phyloP scores from a whole-genome alignment of 345 rosid species.

The Adansonia digitata region DNA sequence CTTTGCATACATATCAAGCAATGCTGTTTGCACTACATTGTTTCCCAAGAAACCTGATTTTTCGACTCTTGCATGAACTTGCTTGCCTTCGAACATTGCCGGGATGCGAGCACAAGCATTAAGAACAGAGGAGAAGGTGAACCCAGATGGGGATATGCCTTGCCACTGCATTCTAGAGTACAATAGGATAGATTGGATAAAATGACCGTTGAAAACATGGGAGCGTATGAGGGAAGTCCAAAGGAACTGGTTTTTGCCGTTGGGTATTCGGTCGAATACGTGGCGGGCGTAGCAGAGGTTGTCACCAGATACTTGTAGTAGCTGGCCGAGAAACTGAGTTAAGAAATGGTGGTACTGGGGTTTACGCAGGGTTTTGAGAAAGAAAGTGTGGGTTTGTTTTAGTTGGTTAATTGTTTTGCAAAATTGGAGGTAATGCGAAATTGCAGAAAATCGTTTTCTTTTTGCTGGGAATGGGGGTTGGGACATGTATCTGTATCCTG shows the following conservation, averaged over 20 bases:
- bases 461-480: not conserved
- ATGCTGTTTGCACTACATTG: constrained; percentile 40
- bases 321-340: constrained; percentile 17
- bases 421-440: constrained; percentile 11
- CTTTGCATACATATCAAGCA: constrained; percentile 46
- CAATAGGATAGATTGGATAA: constrained; percentile 23
- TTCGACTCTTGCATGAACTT: constrained; percentile 45
- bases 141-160: constrained; percentile 34
- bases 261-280: constrained; percentile 37
- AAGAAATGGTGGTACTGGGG: not conserved
- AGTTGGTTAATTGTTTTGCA: constrained; percentile 23
- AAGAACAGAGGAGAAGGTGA: constrained; percentile 64
- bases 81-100: constrained; percentile 31
- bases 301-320: constrained; percentile 13
- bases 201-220: constrained; percentile 23
- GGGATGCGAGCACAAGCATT: constrained; percentile 59
- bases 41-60: constrained; percentile 41
- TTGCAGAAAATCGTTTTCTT: not conserved
- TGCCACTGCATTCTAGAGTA: constrained; percentile 27
- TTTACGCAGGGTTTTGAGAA: constrained; percentile 20
- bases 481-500: not conserved
- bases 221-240: constrained; percentile 31
- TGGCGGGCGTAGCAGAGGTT: constrained; percentile 30
- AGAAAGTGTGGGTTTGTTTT: constrained; percentile 28
- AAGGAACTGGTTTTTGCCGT: constrained; percentile 23